A percentile compares a stretch with the other conserved stretches of the same genome.
Evolutionary conservation across 192 early-diverging fungal species (phyloP).

Genomic region (Coemansia guatemalensis): DNA sequence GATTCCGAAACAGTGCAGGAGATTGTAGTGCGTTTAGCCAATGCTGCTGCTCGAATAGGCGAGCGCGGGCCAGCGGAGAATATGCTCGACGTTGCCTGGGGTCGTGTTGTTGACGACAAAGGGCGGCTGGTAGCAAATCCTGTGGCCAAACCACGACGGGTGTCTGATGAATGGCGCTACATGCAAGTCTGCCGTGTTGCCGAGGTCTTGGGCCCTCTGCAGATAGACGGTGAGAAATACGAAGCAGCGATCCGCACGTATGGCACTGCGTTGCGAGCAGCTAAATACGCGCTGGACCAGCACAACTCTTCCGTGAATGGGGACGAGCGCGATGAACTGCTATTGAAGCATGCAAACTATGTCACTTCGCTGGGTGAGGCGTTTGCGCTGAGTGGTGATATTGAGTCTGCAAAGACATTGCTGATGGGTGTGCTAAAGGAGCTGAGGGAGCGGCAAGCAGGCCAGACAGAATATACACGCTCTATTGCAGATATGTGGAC

Average conservation of each 20-base stretch:
- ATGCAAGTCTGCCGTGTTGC: constrained; percentile 19
- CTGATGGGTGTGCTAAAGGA: constrained; percentile 30
- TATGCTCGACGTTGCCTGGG: constrained; percentile 28
- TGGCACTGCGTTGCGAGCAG: constrained; percentile 29
- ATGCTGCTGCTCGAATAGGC: constrained; percentile 29
- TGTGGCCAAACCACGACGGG: not conserved
- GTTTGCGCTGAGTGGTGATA: constrained; percentile 40
- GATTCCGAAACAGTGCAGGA: constrained; percentile 32
- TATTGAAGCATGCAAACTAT: constrained; percentile 20
- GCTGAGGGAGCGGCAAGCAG: constrained; percentile 10
- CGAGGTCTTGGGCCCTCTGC: constrained; percentile 28
- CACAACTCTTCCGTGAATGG: not conserved
- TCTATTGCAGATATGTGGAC: constrained; percentile 17
- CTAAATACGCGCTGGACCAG: constrained; percentile 7
- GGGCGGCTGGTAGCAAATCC: not conserved
- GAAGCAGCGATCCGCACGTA: constrained; percentile 12
- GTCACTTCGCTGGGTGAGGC: constrained; percentile 42
- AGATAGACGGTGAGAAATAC: not conserved
- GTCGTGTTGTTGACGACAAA: constrained; percentile 7
- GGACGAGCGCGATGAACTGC: constrained; percentile 11
- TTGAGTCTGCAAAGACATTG: constrained; percentile 16
- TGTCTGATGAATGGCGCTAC: constrained; percentile 7
- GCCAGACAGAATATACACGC: not conserved
- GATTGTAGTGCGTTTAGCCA: constrained; percentile 33
- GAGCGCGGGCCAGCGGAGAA: constrained; percentile 25